Base-by-base conservation (phyloP, 768 basidiomycete genomes). In the Mrakia blollopis region DNA sequence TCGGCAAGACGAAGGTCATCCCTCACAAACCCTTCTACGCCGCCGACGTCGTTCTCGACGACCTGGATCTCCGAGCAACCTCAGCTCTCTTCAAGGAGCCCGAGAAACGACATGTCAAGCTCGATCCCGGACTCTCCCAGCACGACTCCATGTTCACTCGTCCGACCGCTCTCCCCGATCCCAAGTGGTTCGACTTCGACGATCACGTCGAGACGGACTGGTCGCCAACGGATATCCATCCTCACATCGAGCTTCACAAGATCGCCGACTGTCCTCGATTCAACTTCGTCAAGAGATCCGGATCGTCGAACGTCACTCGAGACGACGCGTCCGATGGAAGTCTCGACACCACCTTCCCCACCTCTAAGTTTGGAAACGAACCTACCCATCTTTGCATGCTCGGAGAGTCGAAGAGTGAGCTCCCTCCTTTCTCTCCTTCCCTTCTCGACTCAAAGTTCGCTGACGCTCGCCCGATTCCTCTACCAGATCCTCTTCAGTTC, bases 191-290 rank as follows among this genome's bases (percentile, higher is more conserved):
- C 79, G 89, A 95, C 81, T 80, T 85, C 41, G 89, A 92, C 79
- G 95, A 98, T 81, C 97, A 91, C 81, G 86, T 91, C 65, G 93
- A 97, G 81, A 86, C 89, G 0, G 89, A 91, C 80, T 91, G 91
- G 88, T 83, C 85, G 3, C 85, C 90, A 0, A 81, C 85, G 10
- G 86, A 87, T 57, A 77, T 81, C 13, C 81, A 85, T 69, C 91
- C 93, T 3, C 85, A 83, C 35, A 83, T 96, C 3, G 89, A 92
- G 77, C 82, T 94, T 25, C 84, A 93, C 11, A 90, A 90, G 37
- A 85, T 91, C 13, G 89, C 88, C n/a, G 87, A 87, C 13, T 93
- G 91, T 80, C 94, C 94, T 28, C 89, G 89, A 37, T 89, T 97
- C 81, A 90, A 89, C 11, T 95, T 91, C 84, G 91, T 91, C 82